phyloP scores from a whole-genome alignment of 2,329 filamentous ascomycete species.

The Venturia oleaginea region DNA sequence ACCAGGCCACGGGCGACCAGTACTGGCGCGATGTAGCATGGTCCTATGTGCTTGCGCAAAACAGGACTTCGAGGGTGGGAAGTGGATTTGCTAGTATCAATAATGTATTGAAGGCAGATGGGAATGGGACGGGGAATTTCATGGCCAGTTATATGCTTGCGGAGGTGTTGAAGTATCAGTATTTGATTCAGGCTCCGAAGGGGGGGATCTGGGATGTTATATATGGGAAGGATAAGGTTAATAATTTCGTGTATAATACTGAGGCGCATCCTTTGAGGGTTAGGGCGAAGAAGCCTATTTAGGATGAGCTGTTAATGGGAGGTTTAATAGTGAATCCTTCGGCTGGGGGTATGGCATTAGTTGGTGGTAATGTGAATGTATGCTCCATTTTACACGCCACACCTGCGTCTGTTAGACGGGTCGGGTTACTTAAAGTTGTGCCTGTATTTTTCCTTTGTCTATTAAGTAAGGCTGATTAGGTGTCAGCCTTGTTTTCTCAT shows the following conservation, averaged over 20 bases:
- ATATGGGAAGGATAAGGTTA: conserved; percentile 23
- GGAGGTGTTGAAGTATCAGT: conserved; percentile 78
- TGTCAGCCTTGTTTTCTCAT: too few relatives aligned
- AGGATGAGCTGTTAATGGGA: not conserved
- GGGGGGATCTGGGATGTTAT: conserved; percentile 53
- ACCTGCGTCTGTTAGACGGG: too few relatives aligned
- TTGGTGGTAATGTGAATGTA: too few relatives aligned
- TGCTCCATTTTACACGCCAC: too few relatives aligned
- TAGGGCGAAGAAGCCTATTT: conserved; percentile 16
- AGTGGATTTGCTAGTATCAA: conserved; percentile 58
- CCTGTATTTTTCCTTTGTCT: too few relatives aligned
- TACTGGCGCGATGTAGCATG: conserved; percentile 80
- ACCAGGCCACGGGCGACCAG: conserved; percentile 62
- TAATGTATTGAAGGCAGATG: conserved; percentile 57
- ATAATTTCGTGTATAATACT: conserved; percentile 51
- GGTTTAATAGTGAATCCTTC: too few relatives aligned
- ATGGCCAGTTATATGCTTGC: conserved; percentile 79
- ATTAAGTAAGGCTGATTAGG: too few relatives aligned
- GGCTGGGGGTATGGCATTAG: too few relatives aligned
- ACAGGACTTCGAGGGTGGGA: conserved; percentile 50
- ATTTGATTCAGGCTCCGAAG: conserved; percentile 53
- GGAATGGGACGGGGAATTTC: conserved; percentile 53
- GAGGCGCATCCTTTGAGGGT: conserved; percentile 54
- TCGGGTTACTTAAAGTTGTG: too few relatives aligned
- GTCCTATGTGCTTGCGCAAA: conserved; percentile 65